These are phyloP conservation scores for Penicillium polonicum DNA, from an alignment of 2,329 filamentous ascomycete species.

Conservation along the genomic window DNA sequence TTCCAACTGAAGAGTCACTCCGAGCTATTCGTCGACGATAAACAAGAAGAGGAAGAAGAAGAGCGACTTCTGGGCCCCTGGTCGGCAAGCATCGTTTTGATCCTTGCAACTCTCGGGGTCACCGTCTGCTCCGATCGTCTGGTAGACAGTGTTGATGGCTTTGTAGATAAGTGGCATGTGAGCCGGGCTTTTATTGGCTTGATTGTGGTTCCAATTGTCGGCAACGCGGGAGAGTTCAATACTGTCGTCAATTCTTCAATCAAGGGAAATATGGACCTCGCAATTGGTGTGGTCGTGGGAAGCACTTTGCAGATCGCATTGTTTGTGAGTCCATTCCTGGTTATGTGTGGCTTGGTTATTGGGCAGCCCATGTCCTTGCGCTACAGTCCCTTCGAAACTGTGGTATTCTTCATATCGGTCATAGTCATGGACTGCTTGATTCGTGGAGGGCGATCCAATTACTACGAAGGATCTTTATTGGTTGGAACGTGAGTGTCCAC, in stretches of 20 bases:
- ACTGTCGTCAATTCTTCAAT: conserved; percentile 55
- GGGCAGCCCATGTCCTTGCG: conserved; percentile 46
- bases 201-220: conserved; percentile 57
- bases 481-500: conserved; percentile 20
- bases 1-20: conserved; percentile 49
- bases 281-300: conserved; percentile 56
- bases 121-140: conserved; percentile 38
- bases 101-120: conserved; percentile 20
- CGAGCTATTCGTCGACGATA: conserved; percentile 17
- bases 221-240: conserved; percentile 58
- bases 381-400: conserved; percentile 22
- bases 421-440: conserved; percentile 25
- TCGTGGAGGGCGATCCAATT: conserved; percentile 20
- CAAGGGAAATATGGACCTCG: conserved; percentile 59
- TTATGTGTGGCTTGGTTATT: conserved; percentile 58
- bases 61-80: conserved; percentile 12
- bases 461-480: conserved; percentile 21
- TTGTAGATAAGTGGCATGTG: conserved; percentile 52
- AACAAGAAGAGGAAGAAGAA: conserved; percentile 15
- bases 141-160: conserved; percentile 55
- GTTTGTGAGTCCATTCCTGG: conserved; percentile 56
- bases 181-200: conserved; percentile 59
- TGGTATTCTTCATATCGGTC: conserved; percentile 20
- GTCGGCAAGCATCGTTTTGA: conserved; percentile 17
- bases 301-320: conserved; percentile 57